Conservation (phyloP, 1,284 basidiomycete genomes). For the Rhizopogon parksii region DNA sequence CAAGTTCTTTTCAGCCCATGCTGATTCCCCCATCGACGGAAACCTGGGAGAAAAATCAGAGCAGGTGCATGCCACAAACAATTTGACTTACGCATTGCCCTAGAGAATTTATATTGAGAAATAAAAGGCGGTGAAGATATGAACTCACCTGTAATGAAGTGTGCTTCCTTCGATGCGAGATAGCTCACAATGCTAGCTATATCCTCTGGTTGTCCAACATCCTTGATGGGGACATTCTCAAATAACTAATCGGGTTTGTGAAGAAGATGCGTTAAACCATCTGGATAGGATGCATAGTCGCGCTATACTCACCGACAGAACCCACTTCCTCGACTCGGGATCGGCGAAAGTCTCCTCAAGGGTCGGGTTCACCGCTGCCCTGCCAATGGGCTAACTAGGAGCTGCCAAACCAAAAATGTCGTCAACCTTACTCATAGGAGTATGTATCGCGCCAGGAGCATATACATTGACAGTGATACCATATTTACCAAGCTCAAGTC, state of each 20-base stretch:
- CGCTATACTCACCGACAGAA: too few relatives aligned
- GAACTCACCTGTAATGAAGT: constrained; percentile 29
- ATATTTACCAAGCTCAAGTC: constrained; percentile 2
- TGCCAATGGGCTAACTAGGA: not conserved
- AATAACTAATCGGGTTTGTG: not conserved
- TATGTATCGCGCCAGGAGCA: constrained; percentile 1
- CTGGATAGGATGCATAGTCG: not conserved
- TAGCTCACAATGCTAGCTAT: constrained; percentile 3
- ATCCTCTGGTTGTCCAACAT: constrained; percentile 2
- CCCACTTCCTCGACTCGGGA: too few relatives aligned
- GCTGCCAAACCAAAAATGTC: not conserved
- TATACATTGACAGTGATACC: constrained; percentile 4
- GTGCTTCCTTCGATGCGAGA: constrained; percentile 30
- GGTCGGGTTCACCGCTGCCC: not conserved
- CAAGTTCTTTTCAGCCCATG: not conserved
- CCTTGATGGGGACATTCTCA: constrained; percentile 1
- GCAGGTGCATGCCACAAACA: not conserved
- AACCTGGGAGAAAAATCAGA: not conserved
- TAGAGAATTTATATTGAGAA: not conserved
- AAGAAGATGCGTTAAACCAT: not conserved
- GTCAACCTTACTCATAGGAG: constrained; percentile 1
- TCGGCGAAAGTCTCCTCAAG: too few relatives aligned
- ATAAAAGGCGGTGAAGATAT: too few relatives aligned
- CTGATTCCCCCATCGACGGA: constrained; percentile 6
- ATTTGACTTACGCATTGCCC: constrained; percentile 8